Conservation (phyloP, 441 rosid genomes). For the Corymbia citriodora region DNA sequence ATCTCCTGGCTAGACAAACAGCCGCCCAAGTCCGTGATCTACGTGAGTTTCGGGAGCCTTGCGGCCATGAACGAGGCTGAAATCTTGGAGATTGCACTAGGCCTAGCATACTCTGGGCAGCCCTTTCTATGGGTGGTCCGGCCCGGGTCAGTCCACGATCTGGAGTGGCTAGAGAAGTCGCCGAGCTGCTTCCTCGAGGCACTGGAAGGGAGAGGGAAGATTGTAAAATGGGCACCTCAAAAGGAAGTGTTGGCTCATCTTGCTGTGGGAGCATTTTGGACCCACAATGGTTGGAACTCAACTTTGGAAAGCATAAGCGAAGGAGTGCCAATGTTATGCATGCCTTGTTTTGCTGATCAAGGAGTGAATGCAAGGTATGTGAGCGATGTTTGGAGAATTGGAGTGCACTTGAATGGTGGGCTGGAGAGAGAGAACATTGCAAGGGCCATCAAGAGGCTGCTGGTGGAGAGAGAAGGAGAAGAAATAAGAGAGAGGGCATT, state of each 20-base stretch:
- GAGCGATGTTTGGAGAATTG: conserved; percentile 29
- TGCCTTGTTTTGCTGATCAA: conserved; percentile 38
- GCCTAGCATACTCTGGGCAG: background rate
- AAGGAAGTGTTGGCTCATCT: conserved; percentile 4
- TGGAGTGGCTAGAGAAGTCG: background rate
- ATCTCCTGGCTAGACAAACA: conserved; percentile 8
- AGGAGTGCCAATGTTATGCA: conserved; percentile 46
- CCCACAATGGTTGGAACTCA: conserved; percentile 29
- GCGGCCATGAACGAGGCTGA: background rate
- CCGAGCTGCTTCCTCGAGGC: background rate
- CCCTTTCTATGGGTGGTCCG: conserved; percentile 10
- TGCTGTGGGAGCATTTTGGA: conserved; percentile 4
- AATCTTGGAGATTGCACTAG: background rate
- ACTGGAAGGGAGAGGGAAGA: background rate
- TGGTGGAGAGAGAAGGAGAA: conserved; percentile 21
- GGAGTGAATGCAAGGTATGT: conserved; percentile 22
- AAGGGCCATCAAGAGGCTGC: conserved; percentile 16
- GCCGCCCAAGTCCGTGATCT: background rate
- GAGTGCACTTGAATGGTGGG: conserved; percentile 19
- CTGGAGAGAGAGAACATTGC: conserved; percentile 29
- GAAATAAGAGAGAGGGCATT: conserved; percentile 20
- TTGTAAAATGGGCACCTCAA: conserved; percentile 9
- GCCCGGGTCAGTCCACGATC: background rate
- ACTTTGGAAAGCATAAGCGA: conserved; percentile 36
- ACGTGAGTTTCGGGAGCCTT: conserved; percentile 8